Conservation (phyloP, 768 basidiomycete species). For the Tephrocybe sp. region DNA sequence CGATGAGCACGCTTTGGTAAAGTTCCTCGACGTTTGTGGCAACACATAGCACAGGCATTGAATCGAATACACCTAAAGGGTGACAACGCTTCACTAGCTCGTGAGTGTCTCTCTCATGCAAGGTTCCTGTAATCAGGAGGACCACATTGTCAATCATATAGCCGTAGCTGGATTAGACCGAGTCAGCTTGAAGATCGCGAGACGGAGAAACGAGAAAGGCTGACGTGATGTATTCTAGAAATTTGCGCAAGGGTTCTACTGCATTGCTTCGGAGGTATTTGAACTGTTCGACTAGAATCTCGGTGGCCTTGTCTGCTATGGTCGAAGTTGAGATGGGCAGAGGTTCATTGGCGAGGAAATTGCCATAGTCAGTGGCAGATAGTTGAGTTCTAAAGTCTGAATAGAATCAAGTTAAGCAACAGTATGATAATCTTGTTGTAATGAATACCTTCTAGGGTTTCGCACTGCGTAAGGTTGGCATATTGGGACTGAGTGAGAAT, state of each 20-base stretch:
- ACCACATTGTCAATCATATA: constrained; percentile 99
- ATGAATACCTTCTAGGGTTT: constrained; percentile 84
- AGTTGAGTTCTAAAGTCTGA: constrained; percentile 94
- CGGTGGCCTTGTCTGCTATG: constrained; percentile 95
- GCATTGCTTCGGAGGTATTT: constrained; percentile 91
- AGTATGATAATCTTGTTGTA: neutral
- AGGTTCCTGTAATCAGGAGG: constrained; percentile 92
- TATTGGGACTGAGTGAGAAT: constrained; percentile 89
- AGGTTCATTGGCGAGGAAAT: constrained; percentile 96
- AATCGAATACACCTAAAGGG: constrained; percentile 94
- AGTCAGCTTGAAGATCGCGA: neutral
- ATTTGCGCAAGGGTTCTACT: constrained; percentile 85
- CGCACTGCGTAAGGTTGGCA: constrained; percentile 93
- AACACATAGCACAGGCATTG: constrained; percentile 98
- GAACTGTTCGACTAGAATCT: constrained; percentile 95
- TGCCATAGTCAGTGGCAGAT: constrained; percentile 95
- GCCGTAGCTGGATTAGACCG: constrained; percentile 62
- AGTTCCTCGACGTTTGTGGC: constrained; percentile 98
- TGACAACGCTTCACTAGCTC: constrained; percentile 96
- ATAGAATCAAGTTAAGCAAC: neutral
- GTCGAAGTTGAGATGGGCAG: constrained; percentile 90
- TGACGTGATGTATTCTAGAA: constrained; percentile 97
- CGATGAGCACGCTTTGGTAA: constrained; percentile 94
- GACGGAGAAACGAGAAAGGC: constrained; percentile 26
- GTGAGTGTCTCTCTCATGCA: constrained; percentile 96